A percentile compares a stretch with the other conserved stretches of the same genome.
Conservation (phyloP, 768 basidiomycete species). For the Boletus bicolor region DNA sequence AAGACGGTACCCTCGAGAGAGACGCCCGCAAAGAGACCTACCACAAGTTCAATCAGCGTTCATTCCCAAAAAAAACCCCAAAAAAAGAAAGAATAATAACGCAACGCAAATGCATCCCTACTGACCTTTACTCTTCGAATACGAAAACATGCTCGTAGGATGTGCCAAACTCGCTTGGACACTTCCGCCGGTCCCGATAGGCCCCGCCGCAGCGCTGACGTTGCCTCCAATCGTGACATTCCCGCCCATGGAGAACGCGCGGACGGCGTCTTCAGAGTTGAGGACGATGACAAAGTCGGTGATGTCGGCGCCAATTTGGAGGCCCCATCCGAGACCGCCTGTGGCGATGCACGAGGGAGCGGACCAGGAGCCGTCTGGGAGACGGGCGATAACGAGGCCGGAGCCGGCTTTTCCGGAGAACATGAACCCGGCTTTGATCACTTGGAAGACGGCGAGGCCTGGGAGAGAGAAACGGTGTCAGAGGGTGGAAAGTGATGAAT, state of each 20-base stretch:
- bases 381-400: constrained; percentile 86
- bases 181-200: constrained; percentile 91
- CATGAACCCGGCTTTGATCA: constrained; percentile 90
- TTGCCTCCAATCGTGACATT: constrained; percentile 96
- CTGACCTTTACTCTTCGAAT: constrained; percentile 91
- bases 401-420: constrained; percentile 95
- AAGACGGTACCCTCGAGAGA: constrained; percentile 93
- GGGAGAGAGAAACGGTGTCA: neutral
- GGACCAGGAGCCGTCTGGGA: constrained; percentile 95
- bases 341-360: constrained; percentile 97
- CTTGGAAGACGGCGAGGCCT: constrained; percentile 95
- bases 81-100: no score
- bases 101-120: neutral
- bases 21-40: constrained; percentile 91
- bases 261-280: constrained; percentile 93
- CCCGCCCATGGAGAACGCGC: constrained; percentile 92
- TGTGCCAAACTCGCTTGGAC: constrained; percentile 85
- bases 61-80: neutral
- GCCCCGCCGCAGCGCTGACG: constrained; percentile 82
- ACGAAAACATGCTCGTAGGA: constrained; percentile 96
- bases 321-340: constrained; percentile 90
- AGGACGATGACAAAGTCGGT: constrained; percentile 96
- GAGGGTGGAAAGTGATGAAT: neutral
- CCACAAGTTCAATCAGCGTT: neutral
- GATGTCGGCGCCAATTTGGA: constrained; percentile 94